Evolutionary conservation across 2,329 filamentous ascomycete genomes (phyloP), one percentile per base, ranked within the genome.

Genomic region (Lecanicillium sp.): DNA sequence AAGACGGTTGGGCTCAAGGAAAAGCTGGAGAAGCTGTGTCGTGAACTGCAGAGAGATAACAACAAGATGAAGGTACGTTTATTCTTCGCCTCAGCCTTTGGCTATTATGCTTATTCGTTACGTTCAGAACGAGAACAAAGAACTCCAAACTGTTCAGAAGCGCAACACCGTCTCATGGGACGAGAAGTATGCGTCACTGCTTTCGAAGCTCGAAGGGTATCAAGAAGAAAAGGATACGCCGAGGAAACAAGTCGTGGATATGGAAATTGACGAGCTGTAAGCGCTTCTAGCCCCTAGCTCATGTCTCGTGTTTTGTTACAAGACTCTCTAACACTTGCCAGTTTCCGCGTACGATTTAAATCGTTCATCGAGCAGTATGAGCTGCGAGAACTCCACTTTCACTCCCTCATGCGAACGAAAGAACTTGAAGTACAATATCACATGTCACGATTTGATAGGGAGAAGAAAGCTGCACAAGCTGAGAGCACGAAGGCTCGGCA

Each of bases 321-420:
- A 18, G 17, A 9, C 12, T 15, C 9, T 13, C 46, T 51, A 27
- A 53, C 46, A 17, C 14, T n/a, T 25, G 29, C 60, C 53, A 87
- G 88, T 44, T 84, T 84, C 58, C 92, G 89, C 57, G 74, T 83
- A 37, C 77, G 81, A n/a, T 92, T 92, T 68, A 96, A 94, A 60
- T 94, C 88, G 1, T 81, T 98, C 53, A 84, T 94, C 53, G 92
- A 98, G 48, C 92, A 97, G 62, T 97, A 95, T 60, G 92, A 98
- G 63, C 73, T 95, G 43, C 85, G 92, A 35, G 92, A 98, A 59
- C 70, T 96, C 38, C 89, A 97, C 57, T 97, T 95, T 59, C 86
- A 94, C 58, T 86, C 87, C 17, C 72, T 94, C 28, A 80, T 98
- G 62, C 85, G 90, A 46, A 89, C 87, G 46, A 97, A 97, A 59